Percentiles rank a stretch among this genome's conserved stretches.
phyloP scores from a whole-genome alignment of 2,329 filamentous ascomycete species.

The Colletotrichum sp. region DNA sequence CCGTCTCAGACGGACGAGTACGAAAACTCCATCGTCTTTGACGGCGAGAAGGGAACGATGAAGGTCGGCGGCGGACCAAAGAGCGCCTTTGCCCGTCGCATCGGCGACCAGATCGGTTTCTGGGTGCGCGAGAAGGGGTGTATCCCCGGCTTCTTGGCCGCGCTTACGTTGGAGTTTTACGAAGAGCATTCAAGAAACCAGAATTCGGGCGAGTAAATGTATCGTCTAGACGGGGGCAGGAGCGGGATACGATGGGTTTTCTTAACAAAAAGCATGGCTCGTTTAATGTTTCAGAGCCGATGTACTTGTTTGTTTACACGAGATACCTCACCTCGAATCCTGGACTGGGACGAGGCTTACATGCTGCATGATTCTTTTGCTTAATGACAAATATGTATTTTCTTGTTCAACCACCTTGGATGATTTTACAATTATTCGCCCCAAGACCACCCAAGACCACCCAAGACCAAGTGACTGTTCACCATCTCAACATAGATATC shows the following conservation, averaged over 20 bases:
- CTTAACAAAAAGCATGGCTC: background rate
- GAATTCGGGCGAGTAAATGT: background rate
- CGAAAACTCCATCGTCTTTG: conserved; percentile 81
- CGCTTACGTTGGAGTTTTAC: conserved; percentile 91
- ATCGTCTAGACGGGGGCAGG: background rate
- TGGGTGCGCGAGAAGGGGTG: conserved; percentile 95
- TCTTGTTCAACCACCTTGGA: background rate
- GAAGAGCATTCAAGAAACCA: conserved; percentile 63
- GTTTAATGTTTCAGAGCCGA: background rate
- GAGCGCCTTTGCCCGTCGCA: conserved; percentile 84
- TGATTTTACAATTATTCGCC: background rate
- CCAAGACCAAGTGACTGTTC: background rate
- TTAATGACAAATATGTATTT: background rate
- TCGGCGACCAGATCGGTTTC: conserved; percentile 86
- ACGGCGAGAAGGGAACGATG: conserved; percentile 95
- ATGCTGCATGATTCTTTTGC: background rate
- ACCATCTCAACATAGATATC: background rate
- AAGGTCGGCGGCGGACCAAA: conserved; percentile 92
- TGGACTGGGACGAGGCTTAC: background rate
- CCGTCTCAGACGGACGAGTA: conserved; percentile 72
- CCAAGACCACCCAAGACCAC: too few species aligned
- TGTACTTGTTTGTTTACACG: background rate
- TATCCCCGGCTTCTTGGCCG: conserved; percentile 91
- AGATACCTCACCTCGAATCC: conserved; percentile 15
- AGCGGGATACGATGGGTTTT: background rate